A percentile compares a stretch with the other conserved stretches of the same genome.
Evolutionary conservation across 1,284 basidiomycete species (phyloP).

Genomic region (Leccinum fallax): DNA sequence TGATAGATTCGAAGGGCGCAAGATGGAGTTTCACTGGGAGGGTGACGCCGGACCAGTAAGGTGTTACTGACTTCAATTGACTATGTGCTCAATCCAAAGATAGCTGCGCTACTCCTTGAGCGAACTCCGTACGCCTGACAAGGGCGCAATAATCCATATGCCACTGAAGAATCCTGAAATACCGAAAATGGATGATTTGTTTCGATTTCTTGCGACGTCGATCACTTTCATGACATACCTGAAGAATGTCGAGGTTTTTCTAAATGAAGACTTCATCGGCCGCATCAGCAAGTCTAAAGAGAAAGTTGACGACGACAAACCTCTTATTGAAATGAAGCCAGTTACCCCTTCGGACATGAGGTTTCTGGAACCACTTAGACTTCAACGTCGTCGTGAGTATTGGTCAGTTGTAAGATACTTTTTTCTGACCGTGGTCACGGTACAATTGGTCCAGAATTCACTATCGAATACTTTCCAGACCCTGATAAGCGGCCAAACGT

Average conservation of each 20-base stretch:
- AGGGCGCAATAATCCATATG: constrained; percentile 90
- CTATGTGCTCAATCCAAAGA: neutral
- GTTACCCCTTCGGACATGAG: constrained; percentile 60
- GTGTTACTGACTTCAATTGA: neutral
- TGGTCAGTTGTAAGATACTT: too few species aligned
- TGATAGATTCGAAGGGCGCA: neutral
- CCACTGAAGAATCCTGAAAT: constrained; percentile 79
- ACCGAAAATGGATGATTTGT: constrained; percentile 81
- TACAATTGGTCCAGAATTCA: neutral
- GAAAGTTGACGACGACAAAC: constrained; percentile 46
- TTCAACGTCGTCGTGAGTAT: too few species aligned
- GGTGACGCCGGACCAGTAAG: neutral
- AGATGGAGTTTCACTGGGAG: neutral
- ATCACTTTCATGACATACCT: constrained; percentile 92
- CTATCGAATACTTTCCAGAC: neutral
- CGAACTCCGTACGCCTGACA: constrained; percentile 47
- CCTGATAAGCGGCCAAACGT: constrained; percentile 33
- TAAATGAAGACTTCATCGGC: constrained; percentile 77
- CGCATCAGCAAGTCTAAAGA: constrained; percentile 65
- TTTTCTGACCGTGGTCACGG: neutral
- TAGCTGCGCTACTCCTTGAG: constrained; percentile 53
- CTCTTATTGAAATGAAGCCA: constrained; percentile 49
- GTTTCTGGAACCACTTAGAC: constrained; percentile 24
- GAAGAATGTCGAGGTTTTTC: constrained; percentile 70
- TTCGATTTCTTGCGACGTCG: constrained; percentile 87